phyloP scores from a whole-genome alignment of 495 filamentous ascomycete genomes.

The Aspergillus saccharolyticus region DNA sequence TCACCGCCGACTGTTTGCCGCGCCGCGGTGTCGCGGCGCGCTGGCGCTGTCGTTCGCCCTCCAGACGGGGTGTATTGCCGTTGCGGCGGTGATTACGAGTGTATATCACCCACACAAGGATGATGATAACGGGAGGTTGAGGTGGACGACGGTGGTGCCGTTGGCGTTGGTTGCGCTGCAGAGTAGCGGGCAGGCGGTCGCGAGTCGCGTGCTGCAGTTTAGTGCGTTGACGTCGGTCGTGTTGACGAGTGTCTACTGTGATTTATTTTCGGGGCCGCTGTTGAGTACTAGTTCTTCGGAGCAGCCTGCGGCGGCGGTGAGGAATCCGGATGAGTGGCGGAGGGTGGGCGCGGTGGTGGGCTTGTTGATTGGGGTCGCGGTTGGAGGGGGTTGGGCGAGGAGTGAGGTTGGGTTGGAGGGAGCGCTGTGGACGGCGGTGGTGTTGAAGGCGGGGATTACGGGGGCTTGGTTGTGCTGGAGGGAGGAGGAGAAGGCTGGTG shows the following conservation, averaged over 20 bases:
- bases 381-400: constrained; percentile 58
- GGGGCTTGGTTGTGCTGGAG: constrained; percentile 43
- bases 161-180: constrained; percentile 67
- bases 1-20: constrained; percentile 27
- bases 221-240: constrained; percentile 71
- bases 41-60: constrained; percentile 53
- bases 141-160: constrained; percentile 45
- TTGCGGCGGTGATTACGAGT: constrained; percentile 36
- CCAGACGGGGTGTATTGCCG: constrained; percentile 56
- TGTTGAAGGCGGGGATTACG: constrained; percentile 48
- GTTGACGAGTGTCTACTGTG: constrained; percentile 65
- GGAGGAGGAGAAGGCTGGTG: constrained; percentile 2
- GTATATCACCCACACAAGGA: not conserved
- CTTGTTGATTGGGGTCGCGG: constrained; percentile 56
- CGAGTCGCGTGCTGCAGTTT: constrained; percentile 56
- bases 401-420: constrained; percentile 50
- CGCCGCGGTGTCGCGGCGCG: constrained; percentile 43
- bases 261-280: constrained; percentile 57
- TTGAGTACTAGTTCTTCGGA: constrained; percentile 31
- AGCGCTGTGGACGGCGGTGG: constrained; percentile 56
- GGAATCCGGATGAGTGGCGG: constrained; percentile 62
- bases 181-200: constrained; percentile 64
- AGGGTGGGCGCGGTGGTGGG: constrained; percentile 52
- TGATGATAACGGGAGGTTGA: not conserved
- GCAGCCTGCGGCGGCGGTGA: constrained; percentile 16